A percentile compares a stretch with the other conserved stretches of the same genome.
phyloP scores from a whole-genome alignment of 1,139 yeast genomes.

The Hyphopichia pseudoburtonii region DNA sequence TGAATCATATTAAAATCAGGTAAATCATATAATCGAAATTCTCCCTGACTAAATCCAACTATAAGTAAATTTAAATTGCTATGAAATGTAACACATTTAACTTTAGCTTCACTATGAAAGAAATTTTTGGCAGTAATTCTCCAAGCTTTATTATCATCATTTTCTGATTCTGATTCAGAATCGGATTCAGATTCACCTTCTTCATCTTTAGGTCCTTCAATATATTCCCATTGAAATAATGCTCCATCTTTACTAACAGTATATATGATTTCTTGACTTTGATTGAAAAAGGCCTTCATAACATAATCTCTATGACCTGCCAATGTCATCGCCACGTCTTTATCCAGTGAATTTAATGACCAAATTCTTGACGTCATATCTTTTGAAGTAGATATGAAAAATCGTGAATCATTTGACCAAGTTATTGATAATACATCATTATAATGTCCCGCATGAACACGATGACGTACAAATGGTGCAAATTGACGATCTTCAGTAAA shows the following conservation, averaged over 20 bases:
- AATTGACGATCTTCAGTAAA: constrained; percentile 76
- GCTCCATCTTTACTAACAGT: constrained; percentile 97
- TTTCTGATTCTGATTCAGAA: constrained; percentile 15
- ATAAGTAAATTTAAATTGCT: constrained; percentile 66
- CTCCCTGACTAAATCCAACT: constrained; percentile 91
- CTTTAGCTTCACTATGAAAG: constrained; percentile 69
- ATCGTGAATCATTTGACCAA: constrained; percentile 92
- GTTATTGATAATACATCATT: constrained; percentile 73
- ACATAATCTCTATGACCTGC: constrained; percentile 94
- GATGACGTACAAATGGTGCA: constrained; percentile 91
- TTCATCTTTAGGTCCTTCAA: constrained; percentile 45
- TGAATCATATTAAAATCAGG: constrained; percentile 73
- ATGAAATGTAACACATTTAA: constrained; percentile 84
- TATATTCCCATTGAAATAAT: constrained; percentile 85
- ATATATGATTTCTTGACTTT: constrained; percentile 82
- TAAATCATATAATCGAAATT: constrained; percentile 87
- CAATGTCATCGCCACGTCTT: constrained; percentile 78
- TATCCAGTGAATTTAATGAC: constrained; percentile 73
- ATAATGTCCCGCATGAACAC: constrained; percentile 91
- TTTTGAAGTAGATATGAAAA: constrained; percentile 80
- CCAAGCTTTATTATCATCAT: constrained; percentile 47
- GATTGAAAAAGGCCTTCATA: constrained; percentile 80
- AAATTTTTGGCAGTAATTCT: constrained; percentile 77
- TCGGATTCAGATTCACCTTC: constrained; percentile 41
- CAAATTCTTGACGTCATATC: constrained; percentile 90